Evolutionary conservation across 1,139 yeast genomes (phyloP), one percentile per base, ranked within the genome.

Genomic region (Suhomyces yuchorum): DNA sequence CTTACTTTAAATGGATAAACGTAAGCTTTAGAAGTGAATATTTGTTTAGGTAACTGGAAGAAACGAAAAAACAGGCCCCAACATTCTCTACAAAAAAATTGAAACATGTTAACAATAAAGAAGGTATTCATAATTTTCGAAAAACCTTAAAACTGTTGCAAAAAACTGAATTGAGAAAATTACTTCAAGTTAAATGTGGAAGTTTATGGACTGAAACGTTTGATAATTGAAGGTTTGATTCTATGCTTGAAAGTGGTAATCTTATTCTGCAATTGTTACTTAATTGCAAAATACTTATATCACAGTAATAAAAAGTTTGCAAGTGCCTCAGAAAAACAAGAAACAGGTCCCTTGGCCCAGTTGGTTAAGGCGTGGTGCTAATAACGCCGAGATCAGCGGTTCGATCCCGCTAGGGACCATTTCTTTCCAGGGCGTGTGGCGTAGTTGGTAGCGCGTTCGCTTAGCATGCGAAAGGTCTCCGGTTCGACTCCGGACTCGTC

Each of bases 401-500:
- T 66, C 71, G 71, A 66, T 65, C 70, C 70, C 56, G 58, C 63
- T 56, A 59, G 55, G 55, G 55, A 52, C 55, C 55, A 52, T 33
- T 48, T 44, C 48, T 38, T 18, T 17, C 9, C 9, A 9, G 90
- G 90, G 90, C 88, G 88, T 84, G 88, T 84, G 89, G 90, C 90
- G 89, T 80, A 84, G 90, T 84, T 82, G 90, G 90, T 84, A 84
- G 89, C 89, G 90, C 89, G 89, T 81, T 81, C 86, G 83, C 89
- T 83, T 84, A 81, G 90, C 90, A 84, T 83, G 89, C 82, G 87
- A 82, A 81, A 84, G 90, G 89, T 84, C 90, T 81, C 84, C 83
- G 88, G 90, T 84, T 84, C 90, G 86, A 84, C 78, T 84, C 89
- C 89, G 84, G 85, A 82, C 89, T 84, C 88, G 89, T 84, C 89